A percentile compares a stretch with the other conserved stretches of the same genome.
These are phyloP conservation scores for Babesia bigemina DNA, from an alignment of 169 alveolate genomes.

Conservation along the genomic window DNA sequence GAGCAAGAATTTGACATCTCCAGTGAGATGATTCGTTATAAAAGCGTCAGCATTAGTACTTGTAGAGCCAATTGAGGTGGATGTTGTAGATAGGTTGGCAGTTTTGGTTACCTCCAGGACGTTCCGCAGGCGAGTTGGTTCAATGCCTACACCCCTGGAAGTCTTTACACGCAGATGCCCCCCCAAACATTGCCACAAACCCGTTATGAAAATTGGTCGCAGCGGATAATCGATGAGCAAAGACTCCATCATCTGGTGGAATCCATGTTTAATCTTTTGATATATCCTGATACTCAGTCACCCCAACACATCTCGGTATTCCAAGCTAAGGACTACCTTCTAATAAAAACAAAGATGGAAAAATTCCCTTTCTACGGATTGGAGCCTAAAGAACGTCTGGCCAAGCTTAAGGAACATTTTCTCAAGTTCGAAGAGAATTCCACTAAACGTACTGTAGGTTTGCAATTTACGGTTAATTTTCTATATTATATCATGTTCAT, in stretches of 20 bases:
- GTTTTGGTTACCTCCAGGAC: not conserved
- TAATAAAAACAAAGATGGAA: slow-evolving; percentile 1
- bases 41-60: not conserved
- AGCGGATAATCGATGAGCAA: slow-evolving; percentile 19
- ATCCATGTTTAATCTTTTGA: not conserved
- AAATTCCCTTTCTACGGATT: slow-evolving; percentile 34
- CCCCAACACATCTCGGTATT: not conserved
- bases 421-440: slow-evolving; percentile 29
- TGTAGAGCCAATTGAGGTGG: too few relatives aligned
- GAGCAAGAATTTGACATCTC: too few relatives aligned
- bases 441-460: slow-evolving; percentile 26
- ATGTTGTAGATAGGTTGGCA: not conserved
- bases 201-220: not conserved
- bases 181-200: not conserved
- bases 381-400: slow-evolving; percentile 33
- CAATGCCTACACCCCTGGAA: slow-evolving; percentile 16
- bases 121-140: not conserved
- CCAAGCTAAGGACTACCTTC: not conserved
- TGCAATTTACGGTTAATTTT: not conserved
- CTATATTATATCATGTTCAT: not conserved
- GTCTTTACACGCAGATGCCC: slow-evolving; percentile 2
- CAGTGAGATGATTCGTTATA: too few relatives aligned
- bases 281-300: not conserved
- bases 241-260: slow-evolving; percentile 5
- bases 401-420: slow-evolving; percentile 28